Evolutionary conservation across 2,329 filamentous ascomycete genomes (phyloP), one percentile per base, ranked within the genome.

Genomic region (Monosporascus sp.): DNA sequence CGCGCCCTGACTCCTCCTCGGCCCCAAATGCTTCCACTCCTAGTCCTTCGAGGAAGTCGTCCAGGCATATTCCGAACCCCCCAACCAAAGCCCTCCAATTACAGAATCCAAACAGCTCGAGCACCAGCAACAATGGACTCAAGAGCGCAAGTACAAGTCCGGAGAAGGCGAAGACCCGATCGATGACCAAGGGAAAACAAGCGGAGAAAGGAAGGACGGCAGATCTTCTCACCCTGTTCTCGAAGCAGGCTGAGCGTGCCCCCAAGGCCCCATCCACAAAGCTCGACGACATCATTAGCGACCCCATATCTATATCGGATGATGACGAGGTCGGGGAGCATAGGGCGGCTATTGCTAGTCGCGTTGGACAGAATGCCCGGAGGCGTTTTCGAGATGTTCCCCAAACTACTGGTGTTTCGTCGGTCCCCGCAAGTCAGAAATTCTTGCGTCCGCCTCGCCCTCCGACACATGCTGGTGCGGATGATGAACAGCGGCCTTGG

Each of bases 401-500:
- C 7, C 63, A 62, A 47, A 53, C 66, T 14, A 65, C 61, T 41
- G 59, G 55, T 48, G 55, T 51, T 2, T 55, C 63, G 31, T 55
- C 55, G 48, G 9, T 58, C 27, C 56, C 58, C n/a, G 64, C 68
- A 40, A 81, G 78, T 58, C 79, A 81, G 59, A 76, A 72, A 54
- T 85, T 84, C 55, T 64, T 82, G 24, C 75, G 70, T 55, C 79
- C 75, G 14, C 62, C 72, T 8, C 60, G 64, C 9, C 64, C 65
- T 3, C 58, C 64, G 20, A 64, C 60, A 14, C 63, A 62, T 17
- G 50, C 64, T 7, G 58, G 59, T 3, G 41, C 63, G 7, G 73
- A 77, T 48, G 77, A 82, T 37, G 86, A 91, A 59, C 71, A 77
- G 48, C 81, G 87, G 50, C 91, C 93, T 3, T 97, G 93, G 93